phyloP scores from a whole-genome alignment of 306 rosid species.

The Castanea sativa region DNA sequence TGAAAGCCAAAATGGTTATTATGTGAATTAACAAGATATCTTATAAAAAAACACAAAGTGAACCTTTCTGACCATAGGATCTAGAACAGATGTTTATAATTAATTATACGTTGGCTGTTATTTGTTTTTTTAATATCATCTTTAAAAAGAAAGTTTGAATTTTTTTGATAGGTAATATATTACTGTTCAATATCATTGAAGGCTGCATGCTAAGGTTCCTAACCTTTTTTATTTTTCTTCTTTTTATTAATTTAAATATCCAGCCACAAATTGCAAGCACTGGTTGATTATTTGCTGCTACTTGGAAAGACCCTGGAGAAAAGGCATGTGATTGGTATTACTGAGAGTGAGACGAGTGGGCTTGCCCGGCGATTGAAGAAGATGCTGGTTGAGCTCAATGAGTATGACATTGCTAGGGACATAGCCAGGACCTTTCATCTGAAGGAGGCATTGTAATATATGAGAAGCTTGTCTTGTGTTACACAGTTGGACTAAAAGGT shows the following conservation, averaged over 20 bases:
- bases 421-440: constrained; percentile 76
- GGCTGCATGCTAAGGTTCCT: too few relatives aligned
- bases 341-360: constrained; percentile 56
- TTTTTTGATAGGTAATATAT: too few relatives aligned
- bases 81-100: too few relatives aligned
- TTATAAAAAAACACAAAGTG: too few relatives aligned
- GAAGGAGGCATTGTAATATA: constrained; percentile 74
- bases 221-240: too few relatives aligned
- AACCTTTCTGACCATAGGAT: too few relatives aligned
- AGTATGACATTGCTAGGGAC: constrained; percentile 80
- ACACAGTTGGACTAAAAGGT: background rate
- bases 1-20: too few relatives aligned
- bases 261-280: constrained; percentile 77
- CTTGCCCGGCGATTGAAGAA: constrained; percentile 89
- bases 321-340: constrained; percentile 40
- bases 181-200: too few relatives aligned
- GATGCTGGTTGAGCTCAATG: constrained; percentile 84
- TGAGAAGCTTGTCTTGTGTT: constrained; percentile 13
- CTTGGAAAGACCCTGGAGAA: constrained; percentile 75
- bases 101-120: too few relatives aligned
- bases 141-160: too few relatives aligned
- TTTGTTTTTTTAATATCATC: too few relatives aligned
- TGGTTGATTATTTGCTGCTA: constrained; percentile 65
- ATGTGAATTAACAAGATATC: too few relatives aligned
- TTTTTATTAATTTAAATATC: constrained; percentile 6